Percentiles rank a stretch among this genome's conserved stretches.
These are phyloP conservation scores for Xerocomellus chrysenteron DNA, from an alignment of 768 basidiomycete genomes.

Conservation along the genomic window DNA sequence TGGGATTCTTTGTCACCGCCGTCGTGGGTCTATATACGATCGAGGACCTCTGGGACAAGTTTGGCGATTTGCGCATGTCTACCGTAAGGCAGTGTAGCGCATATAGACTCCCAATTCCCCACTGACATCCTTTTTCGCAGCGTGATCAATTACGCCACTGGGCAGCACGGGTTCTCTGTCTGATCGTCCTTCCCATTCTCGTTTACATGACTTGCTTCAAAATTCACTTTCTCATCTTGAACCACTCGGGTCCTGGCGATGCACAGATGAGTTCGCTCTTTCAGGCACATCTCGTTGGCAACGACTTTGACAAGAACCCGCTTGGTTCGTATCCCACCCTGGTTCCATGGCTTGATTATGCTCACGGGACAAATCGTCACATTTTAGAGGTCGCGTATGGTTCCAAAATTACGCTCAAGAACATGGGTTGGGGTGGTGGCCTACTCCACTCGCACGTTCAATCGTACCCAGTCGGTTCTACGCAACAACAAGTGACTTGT, in stretches of 20 bases:
- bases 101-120: conserved; percentile 2
- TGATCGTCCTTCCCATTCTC: conserved; percentile 87
- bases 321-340: conserved; percentile 52
- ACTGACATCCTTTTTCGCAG: conserved; percentile 39
- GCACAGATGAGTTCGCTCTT: conserved; percentile 99
- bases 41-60: conserved; percentile 98
- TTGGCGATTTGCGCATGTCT: conserved; percentile 92
- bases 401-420: conserved; percentile 90
- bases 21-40: conserved; percentile 95
- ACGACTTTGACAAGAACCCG: conserved; percentile 90
- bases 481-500: conserved; percentile 96
- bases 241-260: conserved; percentile 93
- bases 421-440: conserved; percentile 97
- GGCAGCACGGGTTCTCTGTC: conserved; percentile 78
- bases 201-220: conserved; percentile 97
- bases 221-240: conserved; percentile 91
- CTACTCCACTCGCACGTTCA: conserved; percentile 97
- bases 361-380: not conserved
- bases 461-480: conserved; percentile 86
- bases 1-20: conserved; percentile 93
- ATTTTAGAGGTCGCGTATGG: conserved; percentile 80
- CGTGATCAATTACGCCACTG: conserved; percentile 88
- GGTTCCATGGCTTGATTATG: not conserved
- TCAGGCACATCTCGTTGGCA: conserved; percentile 93
- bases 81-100: conserved; percentile 53